Conservation (phyloP, 495 filamentous ascomycete species). For the Neurospora sp. region DNA sequence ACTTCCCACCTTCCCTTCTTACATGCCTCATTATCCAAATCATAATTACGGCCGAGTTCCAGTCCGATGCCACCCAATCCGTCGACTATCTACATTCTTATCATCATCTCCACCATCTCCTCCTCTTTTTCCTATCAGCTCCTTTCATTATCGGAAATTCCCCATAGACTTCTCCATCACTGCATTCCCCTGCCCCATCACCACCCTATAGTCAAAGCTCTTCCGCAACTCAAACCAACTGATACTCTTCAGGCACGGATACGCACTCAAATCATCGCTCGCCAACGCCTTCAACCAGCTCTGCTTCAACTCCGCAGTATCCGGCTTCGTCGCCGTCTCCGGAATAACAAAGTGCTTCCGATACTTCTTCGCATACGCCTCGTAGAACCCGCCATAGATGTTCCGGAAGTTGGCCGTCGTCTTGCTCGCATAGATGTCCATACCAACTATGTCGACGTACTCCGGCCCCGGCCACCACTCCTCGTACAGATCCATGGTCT, state of each 20-base stretch:
- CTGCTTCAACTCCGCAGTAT: neutral
- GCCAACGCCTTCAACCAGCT: constrained; percentile 4
- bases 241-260: constrained; percentile 6
- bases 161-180: neutral
- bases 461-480: constrained; percentile 5
- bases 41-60: neutral
- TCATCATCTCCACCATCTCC: neutral
- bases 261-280: constrained; percentile 1
- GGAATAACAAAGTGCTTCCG: constrained; percentile 2
- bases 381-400: constrained; percentile 3
- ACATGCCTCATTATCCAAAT: neutral
- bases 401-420: constrained; percentile 1
- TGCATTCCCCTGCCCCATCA: constrained; percentile 1
- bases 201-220: constrained; percentile 4
- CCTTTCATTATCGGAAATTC: neutral
- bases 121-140: neutral
- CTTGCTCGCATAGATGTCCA: constrained; percentile 3
- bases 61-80: neutral
- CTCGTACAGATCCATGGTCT: neutral
- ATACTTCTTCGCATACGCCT: constrained; percentile 3
- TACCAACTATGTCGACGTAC: constrained; percentile 8
- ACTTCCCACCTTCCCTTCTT: neutral
- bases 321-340: constrained; percentile 7
- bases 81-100: too few species aligned
- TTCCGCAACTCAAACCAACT: constrained; percentile 7